Base-by-base conservation (phyloP, 495 filamentous ascomycete genomes). In the Coniosporium apollinis region DNA sequence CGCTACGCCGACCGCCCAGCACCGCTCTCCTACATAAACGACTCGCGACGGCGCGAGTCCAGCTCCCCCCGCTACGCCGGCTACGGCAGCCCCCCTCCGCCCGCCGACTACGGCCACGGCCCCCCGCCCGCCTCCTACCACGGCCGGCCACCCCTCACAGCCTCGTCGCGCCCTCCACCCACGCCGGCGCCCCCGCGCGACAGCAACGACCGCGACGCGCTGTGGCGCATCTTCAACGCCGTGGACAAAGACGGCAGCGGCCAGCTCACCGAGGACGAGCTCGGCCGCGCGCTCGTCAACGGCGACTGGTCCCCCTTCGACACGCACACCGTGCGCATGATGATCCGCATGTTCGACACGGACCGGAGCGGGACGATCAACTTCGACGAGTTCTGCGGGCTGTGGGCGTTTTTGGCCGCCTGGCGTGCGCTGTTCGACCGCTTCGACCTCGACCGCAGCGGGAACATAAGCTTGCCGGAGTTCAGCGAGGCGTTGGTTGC, bases 301-400 rank as follows among this genome's bases (percentile, higher is more conserved):
- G 87, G 84, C 28, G 89, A 97, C 62, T 96, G 76, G 67, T 79
- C 82, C 4, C 69, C 79, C 3, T 97, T 97, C 55, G 91, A 97
- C 58, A 73, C 77, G n/a, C 81, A 93, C 45, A 97, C 89, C 2
- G 83, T 97, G 38, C 77, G 78, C 41, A 91, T 94, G 83, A 96
- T 97, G 89, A 94, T 96, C 38, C 48, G 77, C 51, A 96, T 96
- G 89, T 97, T 97, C 59, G 89, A 96, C 60, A 74, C 66, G 43
- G 79, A 94, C 60, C 76, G 80, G 38, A 79, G 70, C 37, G 85
- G 87, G 30, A 80, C 74, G 4, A 93, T 97, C 50, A 80, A 73
- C 32, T 97, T 94, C 53, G 76, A 93, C 43, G 89, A 97, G 57
- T 97, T 97, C 47, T 89, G 81, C 50, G 83, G 82, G 3, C 61